Evolutionary conservation across 1,284 basidiomycete species (phyloP).

Genomic region (Phaffia rhodozyma): DNA sequence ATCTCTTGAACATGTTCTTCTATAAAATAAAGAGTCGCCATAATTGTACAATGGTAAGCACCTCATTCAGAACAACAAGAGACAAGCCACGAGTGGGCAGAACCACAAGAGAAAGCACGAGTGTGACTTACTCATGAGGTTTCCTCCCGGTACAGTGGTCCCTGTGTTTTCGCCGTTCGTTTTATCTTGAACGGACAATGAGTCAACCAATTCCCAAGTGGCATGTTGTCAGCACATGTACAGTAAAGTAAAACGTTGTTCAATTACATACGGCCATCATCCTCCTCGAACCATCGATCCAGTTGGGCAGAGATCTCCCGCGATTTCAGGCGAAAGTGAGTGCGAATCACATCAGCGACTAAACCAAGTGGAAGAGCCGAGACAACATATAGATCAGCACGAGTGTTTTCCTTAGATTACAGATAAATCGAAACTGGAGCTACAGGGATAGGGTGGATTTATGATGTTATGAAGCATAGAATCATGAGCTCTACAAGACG

Average conservation of each 20-base stretch:
- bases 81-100: not conserved
- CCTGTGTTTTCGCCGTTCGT: constrained; percentile 2
- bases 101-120: not conserved
- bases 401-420: too few relatives aligned
- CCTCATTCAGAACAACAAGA: not conserved
- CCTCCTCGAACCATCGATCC: constrained; percentile 62
- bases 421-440: not conserved
- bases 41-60: not conserved
- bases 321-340: constrained; percentile 79
- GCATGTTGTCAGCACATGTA: not conserved
- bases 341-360: constrained; percentile 68
- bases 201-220: not conserved
- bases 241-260: constrained; percentile 16
- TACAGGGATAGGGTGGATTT: constrained; percentile 40
- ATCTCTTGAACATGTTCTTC: constrained; percentile 1
- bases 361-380: constrained; percentile 39
- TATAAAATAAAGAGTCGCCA: not conserved
- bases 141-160: not conserved
- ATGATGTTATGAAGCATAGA: constrained; percentile 34
- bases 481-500: too few relatives aligned
- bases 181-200: not conserved
- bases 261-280: constrained; percentile 50
- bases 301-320: constrained; percentile 55
- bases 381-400: not conserved
- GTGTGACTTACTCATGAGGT: not conserved